Base-by-base conservation (phyloP, 495 filamentous ascomycete species). In the Penicillium herquei region DNA sequence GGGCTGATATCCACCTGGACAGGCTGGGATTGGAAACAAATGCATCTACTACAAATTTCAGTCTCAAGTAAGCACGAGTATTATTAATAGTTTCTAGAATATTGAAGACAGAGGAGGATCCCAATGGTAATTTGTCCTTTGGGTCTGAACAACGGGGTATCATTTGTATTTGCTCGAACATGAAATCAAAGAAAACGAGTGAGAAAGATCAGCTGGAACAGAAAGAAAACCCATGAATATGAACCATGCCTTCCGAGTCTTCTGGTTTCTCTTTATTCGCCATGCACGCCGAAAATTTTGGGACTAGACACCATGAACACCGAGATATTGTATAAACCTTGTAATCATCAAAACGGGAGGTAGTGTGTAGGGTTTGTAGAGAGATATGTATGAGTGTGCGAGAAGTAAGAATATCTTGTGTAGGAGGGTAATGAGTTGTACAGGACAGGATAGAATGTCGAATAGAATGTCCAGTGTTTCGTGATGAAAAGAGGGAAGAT, bases 81-180 rank as follows among this genome's bases (percentile, higher is more conserved):
- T 26, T 26, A 26, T 26, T 26, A 4, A 4, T 2, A 26, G 1
- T 4, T 26, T 34, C 30, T 34, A 34, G 13, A 30, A 14, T 35
- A 35, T 54, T 31, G 11, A 32, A 37, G 11, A 57, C 32, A 45
- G 6, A 33, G 14, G 43, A 14, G 11, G 11, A 11, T 32, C 31
- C 34, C 35, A 26, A 10, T 12, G 6, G 5, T 11, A 14, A 41
- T 51, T 40, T 37, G 8, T 47, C 51, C 54, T 37, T 34, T 40
- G 35, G 14, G 18, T 48, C 51, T 34, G 48, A 47, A 49, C 50
- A 47, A 52, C 48, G 62, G 61, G 65, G 65, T 67, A 67, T 67
- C 65, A 67, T 65, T 58, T 49, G 49, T 49, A 64, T 53, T 62
- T 62, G 57, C 65, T 57, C 52, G 44, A 47, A 47, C 58, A 61